These are phyloP conservation scores for Cubamyces lactineus DNA, from an alignment of 768 basidiomycete species.

Conservation along the genomic window DNA sequence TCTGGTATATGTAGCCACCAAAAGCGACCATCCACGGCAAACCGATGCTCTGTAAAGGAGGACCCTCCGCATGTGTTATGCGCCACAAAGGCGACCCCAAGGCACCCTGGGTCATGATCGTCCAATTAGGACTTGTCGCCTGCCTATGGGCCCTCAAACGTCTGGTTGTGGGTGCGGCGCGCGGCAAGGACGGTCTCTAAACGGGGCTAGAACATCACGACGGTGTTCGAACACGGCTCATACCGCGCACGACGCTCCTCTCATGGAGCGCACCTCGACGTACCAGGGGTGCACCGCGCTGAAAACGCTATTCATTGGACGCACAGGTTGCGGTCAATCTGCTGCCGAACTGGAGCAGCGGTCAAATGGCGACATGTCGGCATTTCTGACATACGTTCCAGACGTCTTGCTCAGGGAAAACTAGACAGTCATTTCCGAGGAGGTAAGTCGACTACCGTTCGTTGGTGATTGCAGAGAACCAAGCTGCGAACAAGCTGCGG, in stretches of 20 bases:
- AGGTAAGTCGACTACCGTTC: constrained; percentile 4
- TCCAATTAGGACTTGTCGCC: background rate
- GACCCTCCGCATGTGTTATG: background rate
- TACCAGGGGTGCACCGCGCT: background rate
- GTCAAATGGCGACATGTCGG: constrained; percentile 3
- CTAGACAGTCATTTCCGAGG: constrained; percentile 7
- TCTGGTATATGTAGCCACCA: constrained; percentile 5
- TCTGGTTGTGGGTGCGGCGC: too few species aligned
- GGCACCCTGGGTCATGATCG: background rate
- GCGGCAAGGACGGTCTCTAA: too few species aligned
- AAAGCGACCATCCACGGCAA: background rate
- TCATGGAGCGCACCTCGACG: background rate
- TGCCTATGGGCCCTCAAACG: background rate
- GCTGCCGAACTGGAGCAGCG: constrained; percentile 4
- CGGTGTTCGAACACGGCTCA: background rate
- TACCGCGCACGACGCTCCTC: background rate
- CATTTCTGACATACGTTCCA: background rate
- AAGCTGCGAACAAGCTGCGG: background rate
- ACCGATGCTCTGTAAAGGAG: background rate
- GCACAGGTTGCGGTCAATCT: constrained; percentile 6
- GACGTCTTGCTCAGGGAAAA: background rate
- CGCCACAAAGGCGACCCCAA: background rate
- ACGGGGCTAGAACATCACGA: background rate
- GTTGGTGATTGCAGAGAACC: background rate
- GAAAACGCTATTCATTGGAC: background rate